Evolutionary conservation across 164 flowering plant species (phyloP).

Genomic region (Annona squamosa): DNA sequence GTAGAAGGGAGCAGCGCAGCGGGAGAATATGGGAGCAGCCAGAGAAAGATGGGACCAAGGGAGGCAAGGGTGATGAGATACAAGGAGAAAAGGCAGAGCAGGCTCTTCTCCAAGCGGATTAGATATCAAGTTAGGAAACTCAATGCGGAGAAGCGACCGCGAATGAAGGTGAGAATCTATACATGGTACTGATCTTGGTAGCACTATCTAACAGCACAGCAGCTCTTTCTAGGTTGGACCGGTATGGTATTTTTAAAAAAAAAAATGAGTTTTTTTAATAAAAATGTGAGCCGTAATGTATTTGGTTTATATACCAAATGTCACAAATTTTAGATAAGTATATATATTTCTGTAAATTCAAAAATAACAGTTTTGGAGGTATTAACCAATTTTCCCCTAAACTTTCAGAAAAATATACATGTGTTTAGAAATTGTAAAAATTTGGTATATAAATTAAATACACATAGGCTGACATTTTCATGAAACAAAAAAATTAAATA

Average conservation of each 20-base stretch:
- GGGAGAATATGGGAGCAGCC: constrained; percentile 19
- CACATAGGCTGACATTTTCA: too few species aligned
- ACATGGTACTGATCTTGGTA: background rate
- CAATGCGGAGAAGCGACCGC: constrained; percentile 82
- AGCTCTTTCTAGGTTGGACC: background rate
- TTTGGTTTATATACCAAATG: background rate
- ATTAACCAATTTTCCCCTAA: too few species aligned
- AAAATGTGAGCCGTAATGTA: background rate
- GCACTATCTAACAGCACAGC: background rate
- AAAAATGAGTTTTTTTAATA: background rate
- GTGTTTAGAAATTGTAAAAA: too few species aligned
- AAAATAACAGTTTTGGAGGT: too few species aligned
- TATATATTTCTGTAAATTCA: background rate
- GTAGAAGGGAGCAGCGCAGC: constrained; percentile 4
- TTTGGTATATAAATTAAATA: too few species aligned
- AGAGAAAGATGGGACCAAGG: constrained; percentile 34
- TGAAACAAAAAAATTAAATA: too few species aligned
- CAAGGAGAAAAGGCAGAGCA: constrained; percentile 72
- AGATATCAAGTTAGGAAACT: constrained; percentile 73
- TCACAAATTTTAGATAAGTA: background rate
- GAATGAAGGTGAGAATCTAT: constrained; percentile 48
- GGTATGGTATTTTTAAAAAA: background rate
- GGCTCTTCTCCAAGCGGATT: constrained; percentile 73
- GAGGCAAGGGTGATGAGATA: constrained; percentile 74
- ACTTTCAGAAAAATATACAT: too few species aligned